A percentile compares a stretch with the other conserved stretches of the same genome.
phyloP scores from a whole-genome alignment of 768 basidiomycete species.

The Russula griseocarnosa region DNA sequence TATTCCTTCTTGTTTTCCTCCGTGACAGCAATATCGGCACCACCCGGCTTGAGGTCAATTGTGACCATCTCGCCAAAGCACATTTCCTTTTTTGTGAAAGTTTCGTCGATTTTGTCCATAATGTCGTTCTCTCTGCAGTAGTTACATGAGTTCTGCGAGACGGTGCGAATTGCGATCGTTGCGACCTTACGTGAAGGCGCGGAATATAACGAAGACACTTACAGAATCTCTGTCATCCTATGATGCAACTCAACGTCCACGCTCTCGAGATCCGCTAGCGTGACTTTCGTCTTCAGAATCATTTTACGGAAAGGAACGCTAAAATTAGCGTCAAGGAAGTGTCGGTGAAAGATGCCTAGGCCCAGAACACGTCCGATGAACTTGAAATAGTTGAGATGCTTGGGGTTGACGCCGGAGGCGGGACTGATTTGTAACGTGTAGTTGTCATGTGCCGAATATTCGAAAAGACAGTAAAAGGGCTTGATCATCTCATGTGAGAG shows the following conservation, averaged over 20 bases:
- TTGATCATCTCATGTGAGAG: slow-evolving; percentile 99
- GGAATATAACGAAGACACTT: slow-evolving; percentile 35
- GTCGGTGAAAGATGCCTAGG: slow-evolving; percentile 96
- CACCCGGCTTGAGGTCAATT: slow-evolving; percentile 89
- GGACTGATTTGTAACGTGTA: slow-evolving; percentile 99
- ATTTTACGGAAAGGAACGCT: slow-evolving; percentile 99
- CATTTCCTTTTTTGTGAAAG: slow-evolving; percentile 94
- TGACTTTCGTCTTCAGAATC: slow-evolving; percentile 98
- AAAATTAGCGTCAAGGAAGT: slow-evolving; percentile 98
- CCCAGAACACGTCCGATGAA: slow-evolving; percentile 96
- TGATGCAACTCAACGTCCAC: slow-evolving; percentile 94
- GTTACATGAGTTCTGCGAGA: slow-evolving; percentile 27
- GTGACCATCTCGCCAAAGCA: slow-evolving; percentile 98
- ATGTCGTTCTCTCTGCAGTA: slow-evolving; percentile 89
- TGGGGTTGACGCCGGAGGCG: slow-evolving; percentile 95
- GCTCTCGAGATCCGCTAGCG: slow-evolving; percentile 87
- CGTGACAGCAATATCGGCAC: slow-evolving; percentile 83
- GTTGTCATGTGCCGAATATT: slow-evolving; percentile 99
- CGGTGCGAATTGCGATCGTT: no score
- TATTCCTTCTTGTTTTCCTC: slow-evolving; percentile 99
- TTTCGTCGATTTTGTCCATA: slow-evolving; percentile 96
- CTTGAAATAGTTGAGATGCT: slow-evolving; percentile 99
- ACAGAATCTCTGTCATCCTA: slow-evolving; percentile 99
- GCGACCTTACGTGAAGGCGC: slow-evolving; percentile 15
- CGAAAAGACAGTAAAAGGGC: slow-evolving; percentile 99